Evolutionary conservation across 345 rosid species (phyloP).

Genomic region (Turritis glabra): DNA sequence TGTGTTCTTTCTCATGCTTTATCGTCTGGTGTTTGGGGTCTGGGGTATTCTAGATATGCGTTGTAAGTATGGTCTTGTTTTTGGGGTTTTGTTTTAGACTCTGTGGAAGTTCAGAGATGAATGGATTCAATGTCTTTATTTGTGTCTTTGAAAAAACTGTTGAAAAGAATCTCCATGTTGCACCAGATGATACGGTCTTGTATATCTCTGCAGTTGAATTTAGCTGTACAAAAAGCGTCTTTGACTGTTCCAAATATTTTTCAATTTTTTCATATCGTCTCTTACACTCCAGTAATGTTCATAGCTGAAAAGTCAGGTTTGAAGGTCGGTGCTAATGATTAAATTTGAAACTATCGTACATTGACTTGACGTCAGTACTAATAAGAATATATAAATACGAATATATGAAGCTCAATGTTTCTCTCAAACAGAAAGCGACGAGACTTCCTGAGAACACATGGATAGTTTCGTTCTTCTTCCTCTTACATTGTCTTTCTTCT

Average conservation of each 20-base stretch:
- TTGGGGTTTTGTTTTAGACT: neutral
- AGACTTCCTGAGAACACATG: constrained; percentile 5
- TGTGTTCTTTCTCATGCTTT: constrained; percentile 9
- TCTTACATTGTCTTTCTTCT: constrained; percentile 26
- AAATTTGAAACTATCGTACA: constrained; percentile 9
- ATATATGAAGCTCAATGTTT: neutral
- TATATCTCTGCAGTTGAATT: constrained; percentile 5
- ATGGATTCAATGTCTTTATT: constrained; percentile 28
- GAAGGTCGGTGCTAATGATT: neutral
- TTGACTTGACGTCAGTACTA: constrained; percentile 6
- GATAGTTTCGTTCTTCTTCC: neutral
- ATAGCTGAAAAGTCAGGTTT: constrained; percentile 3
- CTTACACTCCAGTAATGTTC: constrained; percentile 9
- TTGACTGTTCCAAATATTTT: constrained; percentile 19
- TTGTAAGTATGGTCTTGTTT: constrained; percentile 39
- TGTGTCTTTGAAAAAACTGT: constrained; percentile 24
- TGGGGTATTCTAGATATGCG: constrained; percentile 14
- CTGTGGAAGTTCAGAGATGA: constrained; percentile 2
- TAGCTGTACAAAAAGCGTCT: neutral
- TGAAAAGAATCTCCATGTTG: constrained; percentile 8
- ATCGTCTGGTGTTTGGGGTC: constrained; percentile 8
- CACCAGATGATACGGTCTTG: neutral
- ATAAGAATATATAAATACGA: constrained; percentile 8
- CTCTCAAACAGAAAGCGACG: neutral
- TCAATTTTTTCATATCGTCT: neutral